These are phyloP conservation scores for Clitoria ternatea DNA, from an alignment of 306 rosid species.

Conservation along the genomic window DNA sequence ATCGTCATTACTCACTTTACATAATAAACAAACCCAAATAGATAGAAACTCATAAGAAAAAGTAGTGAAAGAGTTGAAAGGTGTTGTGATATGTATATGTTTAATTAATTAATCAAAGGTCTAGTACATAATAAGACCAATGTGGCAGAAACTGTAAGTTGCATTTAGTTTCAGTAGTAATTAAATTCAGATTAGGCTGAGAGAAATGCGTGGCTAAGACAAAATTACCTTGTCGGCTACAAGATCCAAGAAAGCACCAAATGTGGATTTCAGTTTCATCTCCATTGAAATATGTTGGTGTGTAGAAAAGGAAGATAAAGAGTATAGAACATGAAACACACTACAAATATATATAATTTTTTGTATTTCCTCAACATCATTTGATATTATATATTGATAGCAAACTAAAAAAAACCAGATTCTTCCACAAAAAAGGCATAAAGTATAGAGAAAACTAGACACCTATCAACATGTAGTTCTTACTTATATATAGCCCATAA, in stretches of 20 bases:
- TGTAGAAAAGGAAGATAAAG: neutral
- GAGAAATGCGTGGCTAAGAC: neutral
- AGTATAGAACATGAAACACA: too few species aligned
- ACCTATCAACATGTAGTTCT: neutral
- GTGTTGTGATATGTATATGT: neutral
- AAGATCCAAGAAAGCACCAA: slow-evolving; percentile 96
- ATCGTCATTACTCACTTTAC: slow-evolving; percentile 26
- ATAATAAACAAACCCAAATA: neutral
- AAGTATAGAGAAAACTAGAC: slow-evolving; percentile 34
- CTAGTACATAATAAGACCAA: slow-evolving; percentile 80
- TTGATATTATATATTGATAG: slow-evolving; percentile 69
- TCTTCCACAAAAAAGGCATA: slow-evolving; percentile 63
- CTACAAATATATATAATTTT: too few species aligned
- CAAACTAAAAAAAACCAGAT: slow-evolving; percentile 59
- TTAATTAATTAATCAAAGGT: slow-evolving; percentile 46
- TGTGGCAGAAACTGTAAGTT: slow-evolving; percentile 97
- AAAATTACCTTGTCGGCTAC: slow-evolving; percentile 88
- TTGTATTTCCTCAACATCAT: slow-evolving; percentile 74
- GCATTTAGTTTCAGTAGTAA: slow-evolving; percentile 36
- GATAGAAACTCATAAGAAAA: neutral
- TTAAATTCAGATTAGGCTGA: slow-evolving; percentile 5
- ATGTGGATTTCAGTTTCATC: slow-evolving; percentile 85
- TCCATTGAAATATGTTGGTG: slow-evolving; percentile 25
- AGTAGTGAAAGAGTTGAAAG: neutral
- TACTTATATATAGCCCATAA: neutral